Evolutionary conservation across 2,329 filamentous ascomycete species (phyloP).

Genomic region (Aspergillus fructus): DNA sequence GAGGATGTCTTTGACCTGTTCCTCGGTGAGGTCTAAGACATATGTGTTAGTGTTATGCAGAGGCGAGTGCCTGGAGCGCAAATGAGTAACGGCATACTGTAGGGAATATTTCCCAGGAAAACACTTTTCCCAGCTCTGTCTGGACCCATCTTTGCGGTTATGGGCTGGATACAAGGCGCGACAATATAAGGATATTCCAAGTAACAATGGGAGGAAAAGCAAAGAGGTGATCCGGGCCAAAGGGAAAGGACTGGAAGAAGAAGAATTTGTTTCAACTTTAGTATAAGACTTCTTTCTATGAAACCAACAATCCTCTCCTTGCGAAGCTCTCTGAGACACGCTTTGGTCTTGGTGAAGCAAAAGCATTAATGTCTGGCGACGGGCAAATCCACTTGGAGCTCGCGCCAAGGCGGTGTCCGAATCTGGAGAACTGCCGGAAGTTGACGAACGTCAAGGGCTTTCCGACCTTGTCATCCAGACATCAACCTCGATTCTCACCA

Average conservation of each 20-base stretch:
- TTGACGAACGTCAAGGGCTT: conserved; percentile 22
- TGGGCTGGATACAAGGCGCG: not conserved
- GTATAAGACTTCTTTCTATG: not conserved
- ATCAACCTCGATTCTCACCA: conserved; percentile 21
- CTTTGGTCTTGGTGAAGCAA: not conserved
- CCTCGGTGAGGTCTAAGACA: conserved; percentile 80
- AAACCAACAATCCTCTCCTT: not conserved
- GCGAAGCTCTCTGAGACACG: not conserved
- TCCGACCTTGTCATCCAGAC: conserved; percentile 27
- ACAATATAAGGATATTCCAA: not conserved
- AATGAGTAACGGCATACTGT: conserved; percentile 63
- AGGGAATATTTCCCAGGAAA: conserved; percentile 61
- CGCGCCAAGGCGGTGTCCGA: conserved; percentile 25
- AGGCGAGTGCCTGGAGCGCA: too few relatives aligned
- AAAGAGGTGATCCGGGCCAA: not conserved
- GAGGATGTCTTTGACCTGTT: conserved; percentile 93
- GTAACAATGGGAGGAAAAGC: not conserved
- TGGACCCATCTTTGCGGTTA: conserved; percentile 39
- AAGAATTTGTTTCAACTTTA: not conserved
- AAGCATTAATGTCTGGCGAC: not conserved
- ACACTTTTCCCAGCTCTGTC: conserved; percentile 47
- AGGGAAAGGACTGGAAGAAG: not conserved
- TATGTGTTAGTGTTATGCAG: not conserved
- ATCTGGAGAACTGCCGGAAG: conserved; percentile 22
- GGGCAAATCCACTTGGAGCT: not conserved